Evolutionary conservation across 768 basidiomycete genomes (phyloP).

Genomic region (Auriscalpium microsporum): DNA sequence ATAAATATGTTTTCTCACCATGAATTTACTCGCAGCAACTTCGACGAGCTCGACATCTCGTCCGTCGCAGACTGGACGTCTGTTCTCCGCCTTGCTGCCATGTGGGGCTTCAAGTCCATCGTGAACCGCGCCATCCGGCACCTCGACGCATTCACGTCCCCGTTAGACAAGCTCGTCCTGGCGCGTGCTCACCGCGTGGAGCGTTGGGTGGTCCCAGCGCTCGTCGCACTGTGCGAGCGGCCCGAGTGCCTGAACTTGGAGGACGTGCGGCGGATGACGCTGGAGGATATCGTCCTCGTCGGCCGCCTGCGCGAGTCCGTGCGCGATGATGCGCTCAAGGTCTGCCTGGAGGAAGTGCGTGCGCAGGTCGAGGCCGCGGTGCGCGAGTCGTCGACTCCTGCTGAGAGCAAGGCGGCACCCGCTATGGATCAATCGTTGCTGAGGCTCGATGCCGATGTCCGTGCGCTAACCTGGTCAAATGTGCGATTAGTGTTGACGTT

Average conservation of each 20-base stretch:
- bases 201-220: slow-evolving; percentile 2
- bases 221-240: slow-evolving; percentile 3
- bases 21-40: slow-evolving; percentile 8
- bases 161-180: slow-evolving; percentile 4
- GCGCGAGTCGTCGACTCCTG: too few relatives aligned
- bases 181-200: slow-evolving; percentile 4
- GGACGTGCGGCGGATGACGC: slow-evolving; percentile 1
- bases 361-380: too few relatives aligned
- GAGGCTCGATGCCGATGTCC: too few relatives aligned
- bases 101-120: slow-evolving; percentile 10
- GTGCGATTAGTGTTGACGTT: too few relatives aligned
- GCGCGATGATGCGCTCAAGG: neutral
- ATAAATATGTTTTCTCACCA: too few relatives aligned
- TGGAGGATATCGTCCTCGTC: slow-evolving; percentile 8
- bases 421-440: too few relatives aligned
- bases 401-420: too few relatives aligned
- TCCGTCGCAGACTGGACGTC: slow-evolving; percentile 9
- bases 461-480: too few relatives aligned
- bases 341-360: neutral
- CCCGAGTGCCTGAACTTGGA: neutral
- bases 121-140: slow-evolving; percentile 5
- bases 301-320: slow-evolving; percentile 5
- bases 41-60: neutral
- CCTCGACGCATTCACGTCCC: neutral
- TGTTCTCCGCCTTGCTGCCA: slow-evolving; percentile 7